Evolutionary conservation across 106 monocot genomes (phyloP).

Genomic region (Gastrodia elata): DNA sequence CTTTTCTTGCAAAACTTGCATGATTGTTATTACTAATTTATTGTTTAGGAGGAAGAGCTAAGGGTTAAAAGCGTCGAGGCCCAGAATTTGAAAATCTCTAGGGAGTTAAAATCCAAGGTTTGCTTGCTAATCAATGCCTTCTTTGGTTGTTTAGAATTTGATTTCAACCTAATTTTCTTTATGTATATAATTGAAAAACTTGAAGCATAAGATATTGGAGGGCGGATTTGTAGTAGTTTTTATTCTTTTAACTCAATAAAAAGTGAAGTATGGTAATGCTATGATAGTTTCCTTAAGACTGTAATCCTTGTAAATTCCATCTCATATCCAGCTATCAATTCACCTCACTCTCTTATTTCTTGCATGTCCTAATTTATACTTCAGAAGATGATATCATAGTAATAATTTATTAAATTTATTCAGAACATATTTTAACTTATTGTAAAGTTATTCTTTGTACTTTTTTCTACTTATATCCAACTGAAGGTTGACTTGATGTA

Average conservation of each 20-base stretch:
- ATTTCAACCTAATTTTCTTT: neutral
- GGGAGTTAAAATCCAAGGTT: neutral
- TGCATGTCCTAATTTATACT: too few relatives aligned
- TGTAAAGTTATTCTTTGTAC: too few relatives aligned
- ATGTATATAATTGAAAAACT: neutral
- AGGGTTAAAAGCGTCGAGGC: conserved; percentile 5
- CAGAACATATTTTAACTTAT: too few relatives aligned
- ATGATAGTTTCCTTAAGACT: neutral
- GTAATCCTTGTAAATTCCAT: neutral
- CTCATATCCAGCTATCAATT: too few relatives aligned
- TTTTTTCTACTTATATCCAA: too few relatives aligned
- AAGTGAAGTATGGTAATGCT: neutral
- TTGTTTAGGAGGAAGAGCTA: conserved; percentile 9
- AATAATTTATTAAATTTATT: too few relatives aligned
- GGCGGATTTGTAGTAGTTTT: neutral
- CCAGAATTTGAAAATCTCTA: conserved; percentile 1
- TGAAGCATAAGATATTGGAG: neutral
- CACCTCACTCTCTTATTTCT: too few relatives aligned
- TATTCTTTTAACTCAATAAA: neutral
- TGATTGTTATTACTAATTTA: neutral
- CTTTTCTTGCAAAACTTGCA: neutral
- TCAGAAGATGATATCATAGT: too few relatives aligned
- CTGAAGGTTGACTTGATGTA: too few relatives aligned
- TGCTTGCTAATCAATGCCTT: neutral
- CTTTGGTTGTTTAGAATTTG: neutral